Conservation (phyloP, 768 basidiomycete genomes). For the Phylloporus sp. region DNA sequence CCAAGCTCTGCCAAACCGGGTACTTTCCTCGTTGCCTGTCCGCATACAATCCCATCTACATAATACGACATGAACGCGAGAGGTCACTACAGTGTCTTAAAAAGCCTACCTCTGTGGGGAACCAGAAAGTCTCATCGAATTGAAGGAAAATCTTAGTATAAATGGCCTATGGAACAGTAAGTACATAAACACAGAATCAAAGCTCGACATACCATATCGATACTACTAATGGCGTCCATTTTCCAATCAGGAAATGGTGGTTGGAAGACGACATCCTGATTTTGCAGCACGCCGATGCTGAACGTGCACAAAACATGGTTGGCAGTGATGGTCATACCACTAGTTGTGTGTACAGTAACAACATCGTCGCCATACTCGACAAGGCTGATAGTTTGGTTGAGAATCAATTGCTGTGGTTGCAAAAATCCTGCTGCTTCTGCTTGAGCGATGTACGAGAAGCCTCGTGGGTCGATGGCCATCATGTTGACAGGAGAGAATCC, state of each 20-base stretch:
- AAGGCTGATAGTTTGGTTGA: slow-evolving; percentile 46
- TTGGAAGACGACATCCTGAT: slow-evolving; percentile 51
- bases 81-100: not conserved
- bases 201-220: slow-evolving; percentile 47
- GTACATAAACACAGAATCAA: not conserved
- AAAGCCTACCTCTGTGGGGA: slow-evolving; percentile 37
- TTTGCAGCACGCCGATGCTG: slow-evolving; percentile 63
- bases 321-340: slow-evolving; percentile 40
- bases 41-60: slow-evolving; percentile 51
- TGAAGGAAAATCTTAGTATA: slow-evolving; percentile 68
- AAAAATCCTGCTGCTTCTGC: slow-evolving; percentile 54
- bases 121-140: slow-evolving; percentile 60
- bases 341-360: slow-evolving; percentile 44
- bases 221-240: slow-evolving; percentile 54
- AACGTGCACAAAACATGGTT: slow-evolving; percentile 63
- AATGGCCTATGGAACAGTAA: slow-evolving; percentile 34
- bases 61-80: not conserved
- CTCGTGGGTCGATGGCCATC: slow-evolving; percentile 57
- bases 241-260: slow-evolving; percentile 57
- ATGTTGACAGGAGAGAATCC: slow-evolving; percentile 54
- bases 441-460: slow-evolving; percentile 53
- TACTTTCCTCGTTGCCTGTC: slow-evolving; percentile 55
- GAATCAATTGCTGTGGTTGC: slow-evolving; percentile 37
- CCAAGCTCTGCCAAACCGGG: slow-evolving; percentile 64
- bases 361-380: slow-evolving; percentile 45